phyloP scores from a whole-genome alignment of 495 filamentous ascomycete species.

The Neurospora sp. region DNA sequence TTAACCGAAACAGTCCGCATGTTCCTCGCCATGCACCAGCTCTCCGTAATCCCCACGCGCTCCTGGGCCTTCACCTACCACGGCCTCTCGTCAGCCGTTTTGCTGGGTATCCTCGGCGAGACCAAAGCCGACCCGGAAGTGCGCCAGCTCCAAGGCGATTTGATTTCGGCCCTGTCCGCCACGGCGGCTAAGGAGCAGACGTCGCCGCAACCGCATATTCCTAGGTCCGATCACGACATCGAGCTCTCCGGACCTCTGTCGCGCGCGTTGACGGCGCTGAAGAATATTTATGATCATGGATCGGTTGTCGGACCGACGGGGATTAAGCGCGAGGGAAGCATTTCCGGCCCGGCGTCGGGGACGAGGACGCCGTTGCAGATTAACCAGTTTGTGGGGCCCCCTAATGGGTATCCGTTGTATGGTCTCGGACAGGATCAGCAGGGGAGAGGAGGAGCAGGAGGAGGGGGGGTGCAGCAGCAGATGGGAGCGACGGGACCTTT shows the following conservation, averaged over 20 bases:
- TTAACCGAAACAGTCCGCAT: conserved; percentile 57
- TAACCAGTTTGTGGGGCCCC: conserved; percentile 1
- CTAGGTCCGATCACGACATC: conserved; percentile 41
- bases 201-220: conserved; percentile 35
- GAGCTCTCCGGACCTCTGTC: conserved; percentile 45
- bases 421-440: neutral
- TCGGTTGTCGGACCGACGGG: conserved; percentile 27
- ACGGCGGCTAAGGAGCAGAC: conserved; percentile 43
- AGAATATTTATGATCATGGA: conserved; percentile 49
- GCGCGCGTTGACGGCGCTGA: conserved; percentile 41
- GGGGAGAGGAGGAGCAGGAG: neutral
- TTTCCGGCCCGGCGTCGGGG: conserved; percentile 23
- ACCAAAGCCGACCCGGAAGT: conserved; percentile 47
- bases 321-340: conserved; percentile 30
- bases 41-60: conserved; percentile 53
- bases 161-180: conserved; percentile 45
- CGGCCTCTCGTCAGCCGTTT: conserved; percentile 52
- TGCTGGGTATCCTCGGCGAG: conserved; percentile 55
- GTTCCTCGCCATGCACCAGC: conserved; percentile 57
- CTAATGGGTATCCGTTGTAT: neutral
- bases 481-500: conserved; percentile 21
- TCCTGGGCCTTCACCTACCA: conserved; percentile 61
- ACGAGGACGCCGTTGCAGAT: conserved; percentile 30
- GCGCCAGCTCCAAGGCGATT: conserved; percentile 43
- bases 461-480: neutral